Base-by-base conservation (phyloP, 805 yeast species). In the Wickerhamiella brachini region DNA sequence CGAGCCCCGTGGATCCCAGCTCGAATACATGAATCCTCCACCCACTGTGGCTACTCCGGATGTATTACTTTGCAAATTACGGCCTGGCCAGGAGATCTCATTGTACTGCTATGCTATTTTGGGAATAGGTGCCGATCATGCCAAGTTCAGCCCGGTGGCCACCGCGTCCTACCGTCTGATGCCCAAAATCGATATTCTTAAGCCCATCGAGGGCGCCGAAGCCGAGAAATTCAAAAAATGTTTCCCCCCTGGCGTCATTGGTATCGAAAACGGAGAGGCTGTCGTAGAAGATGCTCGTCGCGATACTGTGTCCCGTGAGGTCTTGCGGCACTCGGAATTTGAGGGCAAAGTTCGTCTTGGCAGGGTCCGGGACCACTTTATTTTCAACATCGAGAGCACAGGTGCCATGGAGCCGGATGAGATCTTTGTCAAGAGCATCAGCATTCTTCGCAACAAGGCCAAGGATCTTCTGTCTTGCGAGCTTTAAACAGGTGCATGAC, bases 391-490 rank as follows among this genome's bases (percentile, higher is more conserved):
- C 46, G 98, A 93, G 69, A 81, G 90, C 51, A 82, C 95, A 2
- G 97, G 98, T 41, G 95, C 97, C 43, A 89, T 93, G 95, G 73
- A 87, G 15, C 96, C 98, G 21, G 95, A 86, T 61, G 97, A 90
- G 70, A 87, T 93, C 50, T 93, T 93, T 69, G 80, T 87, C 71
- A 93, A 90, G 67, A 80, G 90, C 54, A 84, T 93, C 48, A 77
- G 90, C 65, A 81, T 88, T 50, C 74, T 93, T 65, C 85, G 80
- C 68, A 82, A 83, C 64, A 93, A 93, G 71, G 69, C 69, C 7
- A 26, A 44, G 29, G 53, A 49, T 6, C 51, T 60, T 34, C 54
- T 57, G 23, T 37, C 50, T 15, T 51, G 56, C 42, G 57, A 58
- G 39, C 54, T 57, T 10, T 52, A 53, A 45, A 5, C 41, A 37